Evolutionary conservation across 805 yeast genomes (phyloP).

Genomic region (Kluyveromyces aestuarii): DNA sequence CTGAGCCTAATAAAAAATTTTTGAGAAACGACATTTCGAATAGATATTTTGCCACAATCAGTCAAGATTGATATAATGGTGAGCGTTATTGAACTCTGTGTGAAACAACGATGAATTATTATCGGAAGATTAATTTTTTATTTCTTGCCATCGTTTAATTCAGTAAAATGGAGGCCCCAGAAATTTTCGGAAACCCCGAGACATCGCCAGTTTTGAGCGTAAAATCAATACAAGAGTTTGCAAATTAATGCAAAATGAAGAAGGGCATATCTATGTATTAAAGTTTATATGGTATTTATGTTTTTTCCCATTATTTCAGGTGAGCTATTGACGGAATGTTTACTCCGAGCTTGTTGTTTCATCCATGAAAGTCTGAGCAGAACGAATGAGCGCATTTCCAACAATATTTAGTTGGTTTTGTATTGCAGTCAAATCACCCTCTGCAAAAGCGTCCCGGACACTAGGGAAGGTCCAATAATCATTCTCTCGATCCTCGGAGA

Average conservation of each 20-base stretch:
- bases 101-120: too few relatives aligned
- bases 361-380: conserved; percentile 25
- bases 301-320: too few relatives aligned
- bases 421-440: conserved; percentile 42
- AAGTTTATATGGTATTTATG: too few relatives aligned
- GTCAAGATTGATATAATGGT: background rate
- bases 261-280: too few relatives aligned
- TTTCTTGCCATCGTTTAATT: too few relatives aligned
- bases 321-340: background rate
- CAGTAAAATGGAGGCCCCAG: background rate
- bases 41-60: background rate
- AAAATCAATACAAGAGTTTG: background rate
- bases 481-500: conserved; percentile 40
- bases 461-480: conserved; percentile 67
- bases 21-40: conserved; percentile 26
- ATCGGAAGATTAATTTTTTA: too few relatives aligned
- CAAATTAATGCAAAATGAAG: too few relatives aligned
- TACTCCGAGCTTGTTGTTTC: conserved; percentile 12
- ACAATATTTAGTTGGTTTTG: conserved; percentile 42
- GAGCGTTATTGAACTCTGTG: too few relatives aligned
- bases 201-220: background rate
- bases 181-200: background rate
- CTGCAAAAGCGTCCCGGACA: conserved; percentile 56
- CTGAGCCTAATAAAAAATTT: conserved; percentile 27
- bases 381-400: conserved; percentile 28